Conservation (phyloP, 306 rosid genomes). For the Hippophae rhamnoides region DNA sequence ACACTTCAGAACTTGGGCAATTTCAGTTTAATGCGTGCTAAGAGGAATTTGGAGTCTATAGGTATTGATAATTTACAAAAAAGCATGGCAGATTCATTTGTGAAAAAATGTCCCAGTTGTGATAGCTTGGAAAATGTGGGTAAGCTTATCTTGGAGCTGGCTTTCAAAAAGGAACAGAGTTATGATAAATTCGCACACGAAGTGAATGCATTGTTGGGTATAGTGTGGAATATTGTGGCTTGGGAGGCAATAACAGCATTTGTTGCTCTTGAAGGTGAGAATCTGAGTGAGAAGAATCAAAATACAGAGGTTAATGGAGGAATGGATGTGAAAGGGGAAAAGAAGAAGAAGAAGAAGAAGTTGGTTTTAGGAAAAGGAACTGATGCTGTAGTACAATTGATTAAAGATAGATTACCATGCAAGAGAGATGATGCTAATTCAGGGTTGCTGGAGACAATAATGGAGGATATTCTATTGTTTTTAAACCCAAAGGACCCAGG, state of each 20-base stretch:
- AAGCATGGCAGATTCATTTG: conserved; percentile 35
- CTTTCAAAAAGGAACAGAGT: conserved; percentile 28
- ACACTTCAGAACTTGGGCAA: conserved; percentile 45
- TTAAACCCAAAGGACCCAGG: conserved; percentile 45
- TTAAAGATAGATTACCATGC: conserved; percentile 56
- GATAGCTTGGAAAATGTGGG: conserved; percentile 33
- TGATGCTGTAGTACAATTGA: conserved; percentile 42
- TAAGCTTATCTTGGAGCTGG: conserved; percentile 32
- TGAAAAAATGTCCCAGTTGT: conserved; percentile 33
- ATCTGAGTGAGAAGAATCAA: conserved; percentile 34
- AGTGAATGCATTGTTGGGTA: conserved; percentile 35
- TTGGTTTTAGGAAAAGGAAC: conserved; percentile 66
- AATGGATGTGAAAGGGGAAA: conserved; percentile 33
- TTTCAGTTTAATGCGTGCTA: conserved; percentile 40
- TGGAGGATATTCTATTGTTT: conserved; percentile 36
- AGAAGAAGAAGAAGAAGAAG: conserved; percentile 73
- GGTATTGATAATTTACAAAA: conserved; percentile 17
- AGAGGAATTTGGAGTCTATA: conserved; percentile 27
- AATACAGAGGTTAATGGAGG: conserved; percentile 32
- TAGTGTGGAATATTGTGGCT: conserved; percentile 61
- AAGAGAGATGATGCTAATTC: conserved; percentile 19
- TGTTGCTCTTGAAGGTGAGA: conserved; percentile 44
- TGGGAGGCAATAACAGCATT: conserved; percentile 59
- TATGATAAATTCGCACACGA: conserved; percentile 45
- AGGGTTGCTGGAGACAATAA: conserved; percentile 40